Conservation (phyloP, 2,329 filamentous ascomycete genomes). For the Exophiala mesophila region DNA sequence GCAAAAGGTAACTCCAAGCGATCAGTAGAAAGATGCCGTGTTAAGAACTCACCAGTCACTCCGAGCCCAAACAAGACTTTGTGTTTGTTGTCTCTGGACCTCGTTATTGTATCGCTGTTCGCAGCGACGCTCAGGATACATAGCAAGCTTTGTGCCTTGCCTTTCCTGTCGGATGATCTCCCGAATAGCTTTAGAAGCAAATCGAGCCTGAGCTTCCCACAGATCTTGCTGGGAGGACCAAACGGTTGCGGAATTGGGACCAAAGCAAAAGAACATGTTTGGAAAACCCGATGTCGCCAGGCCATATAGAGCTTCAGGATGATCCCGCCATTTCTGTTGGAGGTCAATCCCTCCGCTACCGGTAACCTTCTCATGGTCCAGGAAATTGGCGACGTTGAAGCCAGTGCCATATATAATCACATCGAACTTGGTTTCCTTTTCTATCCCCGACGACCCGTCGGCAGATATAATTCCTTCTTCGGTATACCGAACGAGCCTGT, state of each 20-base stretch:
- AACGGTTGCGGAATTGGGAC: constrained; percentile 10
- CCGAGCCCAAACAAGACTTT: too few relatives aligned
- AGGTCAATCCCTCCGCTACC: constrained; percentile 9
- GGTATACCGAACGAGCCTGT: constrained; percentile 12
- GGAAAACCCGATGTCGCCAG: constrained; percentile 9
- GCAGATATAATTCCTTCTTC: constrained; percentile 9
- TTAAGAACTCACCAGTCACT: too few relatives aligned
- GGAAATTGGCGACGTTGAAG: constrained; percentile 12
- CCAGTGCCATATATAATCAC: constrained; percentile 15
- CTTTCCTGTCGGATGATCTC: background rate
- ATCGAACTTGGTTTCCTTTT: constrained; percentile 8
- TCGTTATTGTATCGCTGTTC: constrained; percentile 8
- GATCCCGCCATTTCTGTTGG: constrained; percentile 9
- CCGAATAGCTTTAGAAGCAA: constrained; percentile 2
- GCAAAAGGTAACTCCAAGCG: too few relatives aligned
- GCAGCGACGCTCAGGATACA: background rate
- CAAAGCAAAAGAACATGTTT: constrained; percentile 16
- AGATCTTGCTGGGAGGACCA: constrained; percentile 12
- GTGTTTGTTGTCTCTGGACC: constrained; percentile 6
- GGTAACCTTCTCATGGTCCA: constrained; percentile 13
- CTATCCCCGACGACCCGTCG: constrained; percentile 1
- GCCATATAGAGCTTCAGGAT: constrained; percentile 11
- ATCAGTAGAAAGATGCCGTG: too few relatives aligned
- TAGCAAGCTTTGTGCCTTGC: constrained; percentile 6
- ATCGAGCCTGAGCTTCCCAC: constrained; percentile 6